Conservation (phyloP, 2,329 filamentous ascomycete genomes). For the Myrmaecium sp. region DNA sequence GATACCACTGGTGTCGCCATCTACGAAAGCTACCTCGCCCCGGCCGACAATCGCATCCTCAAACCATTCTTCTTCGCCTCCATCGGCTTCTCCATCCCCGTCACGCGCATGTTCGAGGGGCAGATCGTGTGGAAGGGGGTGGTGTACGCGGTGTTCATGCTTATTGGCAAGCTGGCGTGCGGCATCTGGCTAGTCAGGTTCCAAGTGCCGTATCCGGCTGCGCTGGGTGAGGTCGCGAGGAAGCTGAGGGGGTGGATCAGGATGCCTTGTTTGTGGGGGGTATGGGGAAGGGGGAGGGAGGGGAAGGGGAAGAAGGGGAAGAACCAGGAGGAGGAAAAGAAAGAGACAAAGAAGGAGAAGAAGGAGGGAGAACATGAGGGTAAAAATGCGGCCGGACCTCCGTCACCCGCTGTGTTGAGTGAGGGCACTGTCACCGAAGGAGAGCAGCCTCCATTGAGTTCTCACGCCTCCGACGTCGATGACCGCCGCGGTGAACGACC, state of each 20-base stretch:
- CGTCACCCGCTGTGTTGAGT: too few relatives aligned
- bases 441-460: too few relatives aligned
- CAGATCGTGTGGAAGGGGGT: conserved; percentile 54
- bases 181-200: conserved; percentile 25
- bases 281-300: background rate
- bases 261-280: background rate
- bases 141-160: conserved; percentile 57
- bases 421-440: too few relatives aligned
- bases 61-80: conserved; percentile 60
- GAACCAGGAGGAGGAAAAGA: background rate
- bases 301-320: conserved; percentile 1
- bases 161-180: conserved; percentile 28
- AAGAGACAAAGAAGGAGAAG: conserved; percentile 1
- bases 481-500: too few relatives aligned
- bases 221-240: background rate
- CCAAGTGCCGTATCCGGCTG: conserved; percentile 6
- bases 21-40: conserved; percentile 31
- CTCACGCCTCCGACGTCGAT: too few relatives aligned
- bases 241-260: background rate
- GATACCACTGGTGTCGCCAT: conserved; percentile 13
- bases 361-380: too few relatives aligned
- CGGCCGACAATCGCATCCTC: conserved; percentile 35
- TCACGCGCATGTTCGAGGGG: conserved; percentile 49
- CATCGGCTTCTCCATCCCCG: conserved; percentile 65
- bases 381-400: too few relatives aligned